phyloP scores from a whole-genome alignment of 176 grass and related monocot genomes.

The Oryza coarctata region DNA sequence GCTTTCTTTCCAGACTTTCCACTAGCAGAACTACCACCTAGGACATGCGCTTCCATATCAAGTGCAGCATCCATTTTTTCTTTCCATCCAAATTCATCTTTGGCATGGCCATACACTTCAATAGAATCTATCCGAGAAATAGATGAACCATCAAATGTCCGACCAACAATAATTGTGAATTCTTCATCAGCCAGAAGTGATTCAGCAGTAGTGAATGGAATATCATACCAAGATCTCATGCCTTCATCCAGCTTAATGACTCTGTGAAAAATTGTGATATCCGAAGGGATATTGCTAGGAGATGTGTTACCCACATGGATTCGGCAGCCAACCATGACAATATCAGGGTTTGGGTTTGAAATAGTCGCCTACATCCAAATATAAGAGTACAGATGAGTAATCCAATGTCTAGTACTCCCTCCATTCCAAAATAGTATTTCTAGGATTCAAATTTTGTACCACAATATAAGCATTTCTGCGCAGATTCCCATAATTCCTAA shows the following conservation, averaged over 20 bases:
- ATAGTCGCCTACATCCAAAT: constrained; percentile 67
- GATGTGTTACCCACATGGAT: constrained; percentile 95
- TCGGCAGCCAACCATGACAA: constrained; percentile 90
- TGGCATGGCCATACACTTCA: constrained; percentile 89
- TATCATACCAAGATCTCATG: constrained; percentile 91
- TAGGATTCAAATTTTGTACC: no score
- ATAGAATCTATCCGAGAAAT: constrained; percentile 78
- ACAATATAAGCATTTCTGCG: no score
- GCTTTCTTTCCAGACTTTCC: constrained; percentile 50
- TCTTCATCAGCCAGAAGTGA: constrained; percentile 94
- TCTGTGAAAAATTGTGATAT: constrained; percentile 84
- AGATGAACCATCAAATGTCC: constrained; percentile 70
- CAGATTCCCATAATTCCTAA: no score
- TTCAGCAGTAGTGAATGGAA: constrained; percentile 91
- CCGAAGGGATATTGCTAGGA: constrained; percentile 80
- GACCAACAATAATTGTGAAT: constrained; percentile 71
- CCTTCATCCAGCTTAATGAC: constrained; percentile 85
- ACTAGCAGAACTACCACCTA: constrained; percentile 42
- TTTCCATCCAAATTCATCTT: constrained; percentile 99
- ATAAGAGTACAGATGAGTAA: constrained; percentile 31
- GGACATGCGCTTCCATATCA: constrained; percentile 73
- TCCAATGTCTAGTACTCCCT: constrained; percentile 20
- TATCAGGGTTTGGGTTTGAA: constrained; percentile 84
- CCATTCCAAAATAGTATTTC: no score
- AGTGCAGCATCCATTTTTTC: constrained; percentile 97